Base-by-base conservation (phyloP, 805 yeast genomes). In the Naumovozyma baii region DNA sequence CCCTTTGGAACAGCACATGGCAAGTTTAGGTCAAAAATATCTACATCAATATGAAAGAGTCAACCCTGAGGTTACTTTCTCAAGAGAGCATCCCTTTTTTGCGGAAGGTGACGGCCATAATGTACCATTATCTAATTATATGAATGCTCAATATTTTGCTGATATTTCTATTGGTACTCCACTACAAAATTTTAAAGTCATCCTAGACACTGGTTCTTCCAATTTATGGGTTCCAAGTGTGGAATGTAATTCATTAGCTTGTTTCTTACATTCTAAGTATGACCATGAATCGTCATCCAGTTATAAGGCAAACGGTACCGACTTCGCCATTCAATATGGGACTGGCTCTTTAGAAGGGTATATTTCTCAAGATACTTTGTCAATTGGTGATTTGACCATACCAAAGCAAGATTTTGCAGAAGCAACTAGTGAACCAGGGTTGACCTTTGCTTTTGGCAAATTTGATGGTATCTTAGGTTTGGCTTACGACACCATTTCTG, bases 371-470 rank as follows among this genome's bases (percentile, higher is more conserved):
- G 98, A 92, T 61, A 69, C 78, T 33, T 67, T 92, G 53, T 68
- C 74, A 45, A 67, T 92, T 48, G 97, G 96, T 44, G 64, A 58
- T 34, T 76, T 92, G 67, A 65, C 70, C 40, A 88, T 92, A 57
- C 82, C 87, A 50, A 68, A 80, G 49, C 97, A 90, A 70, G 94
- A 81, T 61, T 92, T 92, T 60, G 97, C 95, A 45, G 98, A 92
- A 72, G 90, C 96, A 47, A 92, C 98, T 43, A 76, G 77, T 54
- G 98, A 92, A 71, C 97, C 97, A 33, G 98, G 98, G 41, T 74
- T 92, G 51, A 92, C 96, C 0, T 92, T 92, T 68, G 97, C 98
- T 38, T 92, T 92, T 66, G 98, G 96, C 64, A 90, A 92, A 68
- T 92, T 92, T 62, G 98, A 92, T 62, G 98, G 98, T 68, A 88